Evolutionary conservation across 345 rosid genomes (phyloP), one percentile per base, ranked within the genome.

Genomic region (Populus pruinosa): DNA sequence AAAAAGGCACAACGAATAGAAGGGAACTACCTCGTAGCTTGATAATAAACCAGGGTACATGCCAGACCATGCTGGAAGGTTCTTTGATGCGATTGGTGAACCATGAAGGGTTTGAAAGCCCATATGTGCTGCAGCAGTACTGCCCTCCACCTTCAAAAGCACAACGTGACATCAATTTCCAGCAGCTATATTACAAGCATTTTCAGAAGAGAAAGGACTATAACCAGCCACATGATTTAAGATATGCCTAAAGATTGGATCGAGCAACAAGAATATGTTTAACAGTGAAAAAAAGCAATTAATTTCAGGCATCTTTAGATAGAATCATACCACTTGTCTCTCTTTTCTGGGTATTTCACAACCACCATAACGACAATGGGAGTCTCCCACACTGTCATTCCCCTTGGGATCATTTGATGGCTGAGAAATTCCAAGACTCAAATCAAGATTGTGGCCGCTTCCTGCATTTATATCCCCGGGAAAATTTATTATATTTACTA

Each of bases 391-490:
- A 31, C 41, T 67, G 53, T 35, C 50, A 63, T 73, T 79, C 49
- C 80, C 68, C 44, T 78, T 80, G 23, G 67, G 75, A 71, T 35
- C 36, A 35, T 68, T 77, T 11, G 80, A 69, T 77, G 88, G 78
- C 66, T 55, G 12, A 65, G 87, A 81, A 78, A 55, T 78, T 39
- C 77, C 69, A 16, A 76, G 69, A 50, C 71, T 70, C 47, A 85
- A 71, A 61, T 92, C 93, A 72, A 95, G 93, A 80, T 90, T 88
- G 71, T 77, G 84, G 66, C 72, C 69, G 8, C 80, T 69, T 38
- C 71, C 97, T 92, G 87, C 80, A 72, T 70, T 35, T 23, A 27
- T 65, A 38, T 21, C 31, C 73, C n/a, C 62, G 8, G 12, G 49
- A 69, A 50, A 41, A 16, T 38, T 31, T 21, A 38, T 20, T 20